Percentiles rank a stretch among this genome's conserved stretches.
These are phyloP conservation scores for Podaxis rugospora DNA, from an alignment of 768 basidiomycete species.

Conservation along the genomic window DNA sequence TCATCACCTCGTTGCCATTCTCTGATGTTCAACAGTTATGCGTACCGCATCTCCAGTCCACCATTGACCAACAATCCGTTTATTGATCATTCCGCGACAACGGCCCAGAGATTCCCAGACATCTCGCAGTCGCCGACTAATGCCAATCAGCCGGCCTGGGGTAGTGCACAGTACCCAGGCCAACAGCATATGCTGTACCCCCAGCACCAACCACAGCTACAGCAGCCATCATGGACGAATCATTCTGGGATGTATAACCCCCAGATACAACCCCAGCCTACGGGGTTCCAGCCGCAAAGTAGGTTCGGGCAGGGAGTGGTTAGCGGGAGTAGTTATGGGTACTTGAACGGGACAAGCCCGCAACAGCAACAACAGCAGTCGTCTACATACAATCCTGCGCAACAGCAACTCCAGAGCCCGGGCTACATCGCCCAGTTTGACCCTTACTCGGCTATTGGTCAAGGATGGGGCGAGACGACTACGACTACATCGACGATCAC, in stretches of 20 bases:
- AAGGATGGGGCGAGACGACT: conserved; percentile 33
- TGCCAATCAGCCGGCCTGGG: conserved; percentile 15
- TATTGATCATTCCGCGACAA: conserved; percentile 40
- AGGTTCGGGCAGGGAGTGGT: conserved; percentile 48
- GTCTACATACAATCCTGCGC: conserved; percentile 35
- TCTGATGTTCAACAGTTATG: conserved; percentile 36
- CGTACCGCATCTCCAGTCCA: conserved; percentile 32
- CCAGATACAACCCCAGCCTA: conserved; percentile 9
- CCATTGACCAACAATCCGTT: conserved; percentile 68
- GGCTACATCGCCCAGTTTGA: conserved; percentile 48
- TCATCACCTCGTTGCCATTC: background rate
- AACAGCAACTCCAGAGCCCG: conserved; percentile 44
- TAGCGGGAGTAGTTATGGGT: conserved; percentile 36
- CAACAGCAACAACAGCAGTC: conserved; percentile 25
- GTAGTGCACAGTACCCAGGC: conserved; percentile 22
- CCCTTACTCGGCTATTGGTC: conserved; percentile 43
- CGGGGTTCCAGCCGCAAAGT: conserved; percentile 43
- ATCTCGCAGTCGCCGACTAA: conserved; percentile 32
- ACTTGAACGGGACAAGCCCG: conserved; percentile 26
- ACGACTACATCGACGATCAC: conserved; percentile 15
- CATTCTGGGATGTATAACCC: conserved; percentile 10
- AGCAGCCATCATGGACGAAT: conserved; percentile 28
- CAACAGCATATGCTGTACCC: conserved; percentile 32
- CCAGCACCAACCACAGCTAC: conserved; percentile 34
- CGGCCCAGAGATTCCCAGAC: conserved; percentile 53